Percentiles rank a stretch among this genome's conserved stretches.
These are phyloP conservation scores for Talaromyces wortmannii DNA, from an alignment of 495 filamentous ascomycete genomes.

Conservation along the genomic window DNA sequence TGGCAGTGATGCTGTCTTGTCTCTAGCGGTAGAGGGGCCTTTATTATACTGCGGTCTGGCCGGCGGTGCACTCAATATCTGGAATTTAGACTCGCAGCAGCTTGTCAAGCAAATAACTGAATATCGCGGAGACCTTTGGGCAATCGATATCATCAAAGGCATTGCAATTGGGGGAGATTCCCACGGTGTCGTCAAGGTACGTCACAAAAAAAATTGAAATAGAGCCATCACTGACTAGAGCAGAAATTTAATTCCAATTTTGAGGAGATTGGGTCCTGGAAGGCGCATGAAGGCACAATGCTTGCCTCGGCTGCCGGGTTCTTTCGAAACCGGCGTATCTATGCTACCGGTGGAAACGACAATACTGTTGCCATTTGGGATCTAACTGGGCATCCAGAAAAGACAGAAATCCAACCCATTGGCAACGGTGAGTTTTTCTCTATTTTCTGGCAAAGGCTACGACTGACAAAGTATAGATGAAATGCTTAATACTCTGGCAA, in stretches of 20 bases:
- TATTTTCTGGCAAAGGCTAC: conserved; percentile 5
- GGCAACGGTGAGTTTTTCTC: conserved; percentile 46
- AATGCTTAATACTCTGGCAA: conserved; percentile 72
- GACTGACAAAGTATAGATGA: conserved; percentile 45
- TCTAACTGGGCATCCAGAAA: conserved; percentile 48
- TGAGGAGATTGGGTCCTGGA: conserved; percentile 74
- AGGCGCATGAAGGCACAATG: conserved; percentile 78
- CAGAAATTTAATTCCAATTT: conserved; percentile 86
- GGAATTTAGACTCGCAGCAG: conserved; percentile 94
- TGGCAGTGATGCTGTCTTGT: conserved; percentile 74
- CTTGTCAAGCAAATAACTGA: conserved; percentile 75
- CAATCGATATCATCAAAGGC: conserved; percentile 74
- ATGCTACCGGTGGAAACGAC: conserved; percentile 93
- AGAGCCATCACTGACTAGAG: not conserved
- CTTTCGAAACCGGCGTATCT: conserved; percentile 62
- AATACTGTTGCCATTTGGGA: conserved; percentile 85
- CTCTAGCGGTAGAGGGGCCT: conserved; percentile 75
- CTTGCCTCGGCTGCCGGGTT: conserved; percentile 75
- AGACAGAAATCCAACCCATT: conserved; percentile 40
- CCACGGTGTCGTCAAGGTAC: conserved; percentile 73
- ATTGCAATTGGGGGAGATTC: conserved; percentile 79
- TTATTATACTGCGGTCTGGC: conserved; percentile 86
- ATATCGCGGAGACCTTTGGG: conserved; percentile 78
- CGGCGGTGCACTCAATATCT: conserved; percentile 89
- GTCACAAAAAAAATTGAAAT: not conserved